Evolutionary conservation across 495 filamentous ascomycete genomes (phyloP), one percentile per base, ranked within the genome.

Genomic region (Jackrogersella minutella): DNA sequence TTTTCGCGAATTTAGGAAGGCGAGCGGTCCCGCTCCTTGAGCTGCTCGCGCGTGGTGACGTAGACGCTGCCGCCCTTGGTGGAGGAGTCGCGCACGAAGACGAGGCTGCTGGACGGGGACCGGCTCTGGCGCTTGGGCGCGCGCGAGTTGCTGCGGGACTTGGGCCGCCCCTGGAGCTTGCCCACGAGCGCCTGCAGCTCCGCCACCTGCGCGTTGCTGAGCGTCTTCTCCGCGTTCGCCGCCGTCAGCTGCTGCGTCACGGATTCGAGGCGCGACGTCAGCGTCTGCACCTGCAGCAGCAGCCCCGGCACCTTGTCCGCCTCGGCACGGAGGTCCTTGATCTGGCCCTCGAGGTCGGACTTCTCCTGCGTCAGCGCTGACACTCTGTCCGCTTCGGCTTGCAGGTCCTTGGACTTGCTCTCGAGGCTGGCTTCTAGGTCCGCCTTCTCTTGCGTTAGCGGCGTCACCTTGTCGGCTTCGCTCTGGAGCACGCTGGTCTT

Each of bases 381-480:
- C 6, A 76, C 66, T 41, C 75, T 76, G 56, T 76, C 74, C 19
- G 77, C 71, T 36, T 79, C 78, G 21, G 66, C 70, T 37, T 77
- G 73, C 16, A 77, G 66, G n/a, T 66, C 68, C 31, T 72, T 57
- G 21, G 72, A 31, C 57, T 72, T 69, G 5, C 70, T 49, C 50
- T 77, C 74, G 10, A 81, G 66, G 16, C 63, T 66, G 10, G 73
- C 64, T 40, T 76, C 70, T 11, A 81, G 71, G 8, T 69, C 73
- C 30, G 74, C 63, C 21, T 74, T 69, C 64, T 70, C 62, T 40
- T 74, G 60, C 1, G 58, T 9, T 11, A 75, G 63, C 14, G 51
- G 11, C 2, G 64, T 26, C 1, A 70, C 50, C 68, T 70, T 71
- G 37, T 55, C 64, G n/a, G 70, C 70, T 39, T 71, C 64, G 13